These are phyloP conservation scores for Strigomonas galati DNA, from an alignment of 208 protist genomes.

Conservation along the genomic window DNA sequence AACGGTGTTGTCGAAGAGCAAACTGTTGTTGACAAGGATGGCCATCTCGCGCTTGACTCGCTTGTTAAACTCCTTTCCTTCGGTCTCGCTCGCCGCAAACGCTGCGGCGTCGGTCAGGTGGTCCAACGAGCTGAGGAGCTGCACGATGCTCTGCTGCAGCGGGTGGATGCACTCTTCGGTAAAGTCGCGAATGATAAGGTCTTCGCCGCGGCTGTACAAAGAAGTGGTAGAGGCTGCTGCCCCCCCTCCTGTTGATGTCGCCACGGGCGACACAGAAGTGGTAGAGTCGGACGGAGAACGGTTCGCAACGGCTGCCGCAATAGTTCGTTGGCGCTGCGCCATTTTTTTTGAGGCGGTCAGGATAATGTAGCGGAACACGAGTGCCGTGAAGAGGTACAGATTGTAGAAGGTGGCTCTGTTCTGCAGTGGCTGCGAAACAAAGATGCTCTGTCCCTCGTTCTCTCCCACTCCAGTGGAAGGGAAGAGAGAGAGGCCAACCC, in stretches of 20 bases:
- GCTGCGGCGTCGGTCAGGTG: neutral
- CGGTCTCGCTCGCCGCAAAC: neutral
- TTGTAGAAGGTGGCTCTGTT: conserved; percentile 24
- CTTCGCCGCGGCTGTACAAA: neutral
- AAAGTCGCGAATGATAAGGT: neutral
- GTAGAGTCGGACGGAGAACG: neutral
- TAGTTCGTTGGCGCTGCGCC: neutral
- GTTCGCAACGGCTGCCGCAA: neutral
- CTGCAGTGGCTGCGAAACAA: neutral
- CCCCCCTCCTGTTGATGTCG: neutral
- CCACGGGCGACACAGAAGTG: neutral
- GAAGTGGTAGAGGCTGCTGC: too few relatives aligned
- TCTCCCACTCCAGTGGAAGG: too few relatives aligned
- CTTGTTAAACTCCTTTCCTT: conserved; percentile 19
- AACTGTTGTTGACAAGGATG: conserved; percentile 42
- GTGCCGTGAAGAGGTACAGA: conserved; percentile 34
- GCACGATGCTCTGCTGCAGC: conserved; percentile 29
- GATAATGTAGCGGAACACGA: conserved; percentile 41
- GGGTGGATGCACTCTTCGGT: conserved; percentile 22
- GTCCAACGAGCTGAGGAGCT: conserved; percentile 24
- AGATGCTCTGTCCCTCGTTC: neutral
- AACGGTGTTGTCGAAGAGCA: conserved; percentile 54
- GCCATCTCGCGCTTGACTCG: conserved; percentile 49
- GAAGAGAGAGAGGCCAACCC: neutral
- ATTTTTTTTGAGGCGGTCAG: conserved; percentile 18